Conservation (phyloP, 1,284 basidiomycete genomes). For the Ceratorhiza oryzae-sativae region DNA sequence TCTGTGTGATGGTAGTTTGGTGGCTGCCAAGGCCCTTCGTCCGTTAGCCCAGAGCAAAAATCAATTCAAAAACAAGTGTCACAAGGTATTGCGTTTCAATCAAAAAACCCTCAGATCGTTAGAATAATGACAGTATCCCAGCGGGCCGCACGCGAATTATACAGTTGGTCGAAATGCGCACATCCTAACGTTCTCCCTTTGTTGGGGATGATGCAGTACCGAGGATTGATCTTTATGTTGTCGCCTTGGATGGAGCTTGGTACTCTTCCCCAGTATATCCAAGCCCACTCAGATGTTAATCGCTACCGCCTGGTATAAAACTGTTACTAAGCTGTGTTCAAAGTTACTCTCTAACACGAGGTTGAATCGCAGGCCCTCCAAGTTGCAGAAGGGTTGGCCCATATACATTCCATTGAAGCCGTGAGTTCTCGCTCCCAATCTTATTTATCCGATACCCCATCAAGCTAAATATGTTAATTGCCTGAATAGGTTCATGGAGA, state of each 20-base stretch:
- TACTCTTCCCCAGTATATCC: background rate
- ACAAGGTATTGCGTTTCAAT: no score
- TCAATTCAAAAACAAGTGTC: background rate
- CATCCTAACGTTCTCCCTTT: slow-evolving; percentile 2
- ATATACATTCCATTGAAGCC: background rate
- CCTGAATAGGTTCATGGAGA: slow-evolving; percentile 14
- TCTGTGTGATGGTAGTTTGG: background rate
- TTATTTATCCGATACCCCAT: no score
- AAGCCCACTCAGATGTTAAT: background rate
- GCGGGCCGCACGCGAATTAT: background rate
- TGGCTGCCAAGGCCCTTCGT: slow-evolving; percentile 21
- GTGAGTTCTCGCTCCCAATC: no score
- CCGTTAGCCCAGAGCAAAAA: background rate
- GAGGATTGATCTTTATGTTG: background rate
- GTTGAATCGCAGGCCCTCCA: background rate
- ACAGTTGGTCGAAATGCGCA: slow-evolving; percentile 7
- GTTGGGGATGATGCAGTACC: background rate
- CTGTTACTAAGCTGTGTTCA: no score
- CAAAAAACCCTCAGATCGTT: no score
- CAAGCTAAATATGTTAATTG: no score
- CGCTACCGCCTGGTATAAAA: no score
- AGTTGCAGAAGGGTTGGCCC: background rate
- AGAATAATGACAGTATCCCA: no score
- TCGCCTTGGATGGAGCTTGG: slow-evolving; percentile 11
- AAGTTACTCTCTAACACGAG: background rate